Evolutionary conservation across 2,329 filamentous ascomycete species (phyloP), one percentile per base, ranked within the genome.

Genomic region (Davidsoniella neocaledoniae): DNA sequence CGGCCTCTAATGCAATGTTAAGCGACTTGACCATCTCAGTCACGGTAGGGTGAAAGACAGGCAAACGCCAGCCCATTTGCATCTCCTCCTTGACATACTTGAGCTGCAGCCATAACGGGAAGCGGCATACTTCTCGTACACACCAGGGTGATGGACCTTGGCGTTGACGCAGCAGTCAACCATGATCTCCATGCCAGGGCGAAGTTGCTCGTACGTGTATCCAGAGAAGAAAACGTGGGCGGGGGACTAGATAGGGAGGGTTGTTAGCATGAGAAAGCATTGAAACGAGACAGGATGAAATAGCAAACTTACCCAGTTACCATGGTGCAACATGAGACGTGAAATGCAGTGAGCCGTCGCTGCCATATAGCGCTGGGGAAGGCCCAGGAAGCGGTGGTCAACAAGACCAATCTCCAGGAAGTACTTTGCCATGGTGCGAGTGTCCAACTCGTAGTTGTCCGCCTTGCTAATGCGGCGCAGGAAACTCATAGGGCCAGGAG

Each of bases 401-500:
- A 96, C 95, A 63, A 96, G 81, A 37, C 87, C 93, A 50, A 96
- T 76, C 64, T 98, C 91, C 23, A 98, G 73, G 66, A 98, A 95
- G 67, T 98, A 98, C 68, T 98, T 98, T 58, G 91, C 87, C 49
- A 98, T 70, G 4, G 91, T 96, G 37, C 91, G 78, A 9, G 90
- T 95, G 67, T 98, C 90, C 43, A 94, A 71, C 61, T 98, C 88
- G 61, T 96, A 98, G 61, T 95, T 87, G 62, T 98, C 91, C 12
- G 91, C 91, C 69, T 96, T 96, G 79, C 90, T 96, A 65, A 96
- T 91, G 51, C 90, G 81, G 54, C 91, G 79, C 54, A 98, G 73
- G 67, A 98, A 98, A 69, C 87, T 95, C 90, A 98, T 95, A 1
- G 91, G 91, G 41, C 91, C 91, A n/a, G 91, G 91, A 83, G 86